Conservation (phyloP, 768 basidiomycete genomes). For the Boletellus emodensis region DNA sequence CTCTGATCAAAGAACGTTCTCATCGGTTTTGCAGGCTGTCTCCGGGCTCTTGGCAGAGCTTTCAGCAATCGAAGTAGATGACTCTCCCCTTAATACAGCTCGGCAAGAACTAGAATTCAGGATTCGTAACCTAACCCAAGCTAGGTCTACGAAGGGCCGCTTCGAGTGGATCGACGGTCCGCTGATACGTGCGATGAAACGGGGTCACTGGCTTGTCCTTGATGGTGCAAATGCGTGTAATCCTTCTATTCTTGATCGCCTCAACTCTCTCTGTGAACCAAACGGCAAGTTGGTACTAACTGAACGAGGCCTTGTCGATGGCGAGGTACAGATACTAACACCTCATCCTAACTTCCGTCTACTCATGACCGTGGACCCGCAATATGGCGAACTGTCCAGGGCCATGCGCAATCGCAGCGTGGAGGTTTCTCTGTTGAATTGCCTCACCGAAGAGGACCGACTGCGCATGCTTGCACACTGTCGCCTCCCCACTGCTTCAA, state of each 20-base stretch:
- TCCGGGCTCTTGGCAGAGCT: conserved; percentile 29
- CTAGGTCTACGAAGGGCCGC: conserved; percentile 39
- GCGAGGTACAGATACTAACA: conserved; percentile 63
- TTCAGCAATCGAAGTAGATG: conserved; percentile 9
- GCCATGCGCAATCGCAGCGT: conserved; percentile 98
- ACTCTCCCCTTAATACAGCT: conserved; percentile 10
- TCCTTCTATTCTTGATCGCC: conserved; percentile 90
- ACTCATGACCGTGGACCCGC: conserved; percentile 91
- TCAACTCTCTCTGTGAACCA: conserved; percentile 93
- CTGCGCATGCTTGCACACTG: conserved; percentile 42
- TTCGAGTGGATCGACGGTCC: conserved; percentile 98
- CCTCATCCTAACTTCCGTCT: conserved; percentile 90
- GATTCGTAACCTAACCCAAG: conserved; percentile 20
- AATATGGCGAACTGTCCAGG: conserved; percentile 88
- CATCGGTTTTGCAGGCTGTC: conserved; percentile 24
- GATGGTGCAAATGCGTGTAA: conserved; percentile 94
- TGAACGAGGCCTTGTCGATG: conserved; percentile 83
- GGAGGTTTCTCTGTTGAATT: conserved; percentile 60
- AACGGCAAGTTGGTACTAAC: conserved; percentile 80
- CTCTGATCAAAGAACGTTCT: conserved; percentile 12
- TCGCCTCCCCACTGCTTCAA: conserved; percentile 41
- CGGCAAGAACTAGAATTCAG: conserved; percentile 16
- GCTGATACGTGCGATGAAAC: conserved; percentile 77
- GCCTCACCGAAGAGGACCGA: conserved; percentile 43
- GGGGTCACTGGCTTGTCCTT: conserved; percentile 85